Base-by-base conservation (phyloP, 2,329 filamentous ascomycete genomes). In the Pseudogymnoascus sp. region DNA sequence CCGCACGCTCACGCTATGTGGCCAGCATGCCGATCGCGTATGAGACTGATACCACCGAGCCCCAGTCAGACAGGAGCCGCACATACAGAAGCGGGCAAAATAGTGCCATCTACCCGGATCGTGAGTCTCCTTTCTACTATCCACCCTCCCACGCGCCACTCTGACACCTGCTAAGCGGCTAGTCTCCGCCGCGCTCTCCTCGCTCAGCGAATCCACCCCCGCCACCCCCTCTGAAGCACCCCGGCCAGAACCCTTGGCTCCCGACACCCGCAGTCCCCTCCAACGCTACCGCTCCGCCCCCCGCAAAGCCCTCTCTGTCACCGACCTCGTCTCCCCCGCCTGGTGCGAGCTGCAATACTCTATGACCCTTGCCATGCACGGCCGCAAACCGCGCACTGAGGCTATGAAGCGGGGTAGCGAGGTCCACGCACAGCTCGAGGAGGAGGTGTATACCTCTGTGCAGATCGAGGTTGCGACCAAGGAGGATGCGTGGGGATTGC, bases 341-440 rank as follows among this genome's bases (percentile, higher is more conserved):
- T 99, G 94, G 94, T 99, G 94, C 73, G 93, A 99, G 74, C 74
- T 97, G 63, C 92, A 97, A 73, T 95, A 96, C 70, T 92, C 86
- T 79, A 97, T 95, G 75, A 90, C 86, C 0, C 80, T 99, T 61
- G 89, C 87, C 2, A 86, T 84, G 61, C 84, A 87, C 70, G 94
- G 93, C 0, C 84, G 83, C 62, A 92, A 89, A 72, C 87, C 83
- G 61, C 80, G 80, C 35, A 97, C 92, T 0, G 74, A 82, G 1
- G 91, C 90, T 0, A 99, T 99, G 94, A 87, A 86, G 71, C 82
- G 85, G 60, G 94, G 94, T 0, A 87, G 85, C 37, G 85, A 81
- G 37, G 84, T 97, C 9, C 94, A 99, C 68, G 85, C 92, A 70
- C 82, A 82, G 36, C 82, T 97, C 0, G 93, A 99, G 73, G 87